Percentiles rank a stretch among this genome's conserved stretches.
Evolutionary conservation across 345 rosid genomes (phyloP).

Genomic region (Eutrema yunnanense): DNA sequence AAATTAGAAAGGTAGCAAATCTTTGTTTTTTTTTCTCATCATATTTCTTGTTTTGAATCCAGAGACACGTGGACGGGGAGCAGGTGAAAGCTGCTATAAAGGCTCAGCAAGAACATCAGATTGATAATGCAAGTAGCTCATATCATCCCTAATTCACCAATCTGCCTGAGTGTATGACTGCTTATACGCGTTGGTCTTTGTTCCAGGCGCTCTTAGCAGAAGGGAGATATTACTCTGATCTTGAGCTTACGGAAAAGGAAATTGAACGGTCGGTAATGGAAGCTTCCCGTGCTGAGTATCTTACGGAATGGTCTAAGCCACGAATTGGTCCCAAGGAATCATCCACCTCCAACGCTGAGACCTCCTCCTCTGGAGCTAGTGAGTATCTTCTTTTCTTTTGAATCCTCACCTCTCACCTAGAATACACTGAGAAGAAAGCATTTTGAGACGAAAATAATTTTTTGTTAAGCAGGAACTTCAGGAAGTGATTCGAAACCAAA

Average conservation of each 20-base stretch:
- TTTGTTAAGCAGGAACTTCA: conserved; percentile 49
- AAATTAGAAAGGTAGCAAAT: neutral
- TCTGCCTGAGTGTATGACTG: neutral
- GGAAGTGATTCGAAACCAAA: conserved; percentile 45
- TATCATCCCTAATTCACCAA: neutral
- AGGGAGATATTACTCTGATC: conserved; percentile 72
- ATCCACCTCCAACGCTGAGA: conserved; percentile 73
- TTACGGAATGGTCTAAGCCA: conserved; percentile 65
- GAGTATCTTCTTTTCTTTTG: conserved; percentile 30
- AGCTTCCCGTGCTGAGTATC: conserved; percentile 95
- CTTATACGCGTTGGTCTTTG: conserved; percentile 7
- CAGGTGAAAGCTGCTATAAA: conserved; percentile 98
- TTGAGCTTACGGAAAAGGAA: conserved; percentile 96
- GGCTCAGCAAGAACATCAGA: conserved; percentile 97
- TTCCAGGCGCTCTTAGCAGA: conserved; percentile 90
- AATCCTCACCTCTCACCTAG: neutral
- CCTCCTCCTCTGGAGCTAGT: conserved; percentile 97
- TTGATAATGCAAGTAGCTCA: conserved; percentile 62
- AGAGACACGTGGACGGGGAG: conserved; percentile 86
- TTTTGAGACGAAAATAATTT: neutral
- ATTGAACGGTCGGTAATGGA: conserved; percentile 93
- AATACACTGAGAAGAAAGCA: neutral
- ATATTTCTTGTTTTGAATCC: conserved; percentile 27
- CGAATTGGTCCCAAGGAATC: conserved; percentile 61
- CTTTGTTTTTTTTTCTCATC: neutral